A percentile compares a stretch with the other conserved stretches of the same genome.
Evolutionary conservation across 768 basidiomycete genomes (phyloP).

Genomic region (Exidia glandulosa): DNA sequence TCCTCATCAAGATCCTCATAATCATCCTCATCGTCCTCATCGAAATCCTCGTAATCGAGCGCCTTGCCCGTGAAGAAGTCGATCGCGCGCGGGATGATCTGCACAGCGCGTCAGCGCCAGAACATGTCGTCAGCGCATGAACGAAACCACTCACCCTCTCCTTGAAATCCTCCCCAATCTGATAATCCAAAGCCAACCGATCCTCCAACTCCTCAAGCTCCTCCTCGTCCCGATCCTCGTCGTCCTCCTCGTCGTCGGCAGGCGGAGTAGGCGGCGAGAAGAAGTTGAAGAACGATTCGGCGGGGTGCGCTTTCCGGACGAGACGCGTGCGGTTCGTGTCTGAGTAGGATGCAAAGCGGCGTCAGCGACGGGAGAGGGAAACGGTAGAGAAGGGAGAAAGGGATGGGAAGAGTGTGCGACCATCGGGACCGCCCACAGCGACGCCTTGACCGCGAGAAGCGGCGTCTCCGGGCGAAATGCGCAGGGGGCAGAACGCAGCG

Average conservation of each 20-base stretch:
- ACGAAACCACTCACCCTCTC: conserved; percentile 53
- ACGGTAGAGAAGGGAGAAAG: too few species aligned
- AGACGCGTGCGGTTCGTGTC: conserved; percentile 78
- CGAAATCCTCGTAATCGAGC: conserved; percentile 53
- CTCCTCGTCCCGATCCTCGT: conserved; percentile 72
- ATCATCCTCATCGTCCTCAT: conserved; percentile 33
- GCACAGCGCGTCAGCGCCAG: too few species aligned
- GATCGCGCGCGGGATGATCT: conserved; percentile 91
- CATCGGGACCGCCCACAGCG: neutral
- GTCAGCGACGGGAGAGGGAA: too few species aligned
- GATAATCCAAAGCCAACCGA: conserved; percentile 92
- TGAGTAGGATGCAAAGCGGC: too few species aligned
- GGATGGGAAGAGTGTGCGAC: too few species aligned
- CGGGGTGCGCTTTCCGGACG: conserved; percentile 76
- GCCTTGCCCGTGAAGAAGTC: conserved; percentile 99
- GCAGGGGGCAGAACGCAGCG: too few species aligned
- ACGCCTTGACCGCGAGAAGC: too few species aligned
- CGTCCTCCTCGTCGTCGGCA: conserved; percentile 55
- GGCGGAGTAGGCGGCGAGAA: conserved; percentile 77
- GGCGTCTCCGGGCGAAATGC: too few species aligned
- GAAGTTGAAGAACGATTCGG: conserved; percentile 99
- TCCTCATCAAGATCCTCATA: conserved; percentile 44
- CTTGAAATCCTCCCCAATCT: conserved; percentile 96
- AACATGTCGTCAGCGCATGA: neutral
- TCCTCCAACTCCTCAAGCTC: conserved; percentile 86